Evolutionary conservation across 78 protist species (phyloP).

Genomic region (Dictyostelium purpureum): DNA sequence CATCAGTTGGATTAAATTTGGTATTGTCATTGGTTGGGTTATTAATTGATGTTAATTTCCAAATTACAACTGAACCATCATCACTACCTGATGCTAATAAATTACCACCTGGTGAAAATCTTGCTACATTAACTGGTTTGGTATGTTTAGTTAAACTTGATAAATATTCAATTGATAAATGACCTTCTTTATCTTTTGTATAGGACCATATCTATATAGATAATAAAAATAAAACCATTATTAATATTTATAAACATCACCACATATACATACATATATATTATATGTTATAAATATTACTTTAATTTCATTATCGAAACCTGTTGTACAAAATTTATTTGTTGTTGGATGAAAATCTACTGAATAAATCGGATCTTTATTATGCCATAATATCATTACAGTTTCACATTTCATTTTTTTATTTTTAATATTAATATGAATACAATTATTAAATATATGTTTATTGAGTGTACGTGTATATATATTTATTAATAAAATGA

Average conservation of each 20-base stretch:
- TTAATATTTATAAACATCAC: too few relatives aligned
- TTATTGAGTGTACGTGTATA: too few relatives aligned
- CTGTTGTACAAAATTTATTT: constrained; percentile 67
- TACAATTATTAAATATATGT: too few relatives aligned
- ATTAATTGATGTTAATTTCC: constrained; percentile 31
- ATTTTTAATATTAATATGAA: too few relatives aligned
- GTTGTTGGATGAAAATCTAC: constrained; percentile 38
- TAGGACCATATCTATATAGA: constrained; percentile 58
- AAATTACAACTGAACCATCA: constrained; percentile 62
- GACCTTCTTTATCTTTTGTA: constrained; percentile 22
- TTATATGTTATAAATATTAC: not conserved
- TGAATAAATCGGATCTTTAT: constrained; percentile 72
- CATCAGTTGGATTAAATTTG: not conserved
- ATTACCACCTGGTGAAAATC: constrained; percentile 76
- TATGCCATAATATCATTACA: constrained; percentile 75
- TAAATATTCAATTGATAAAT: constrained; percentile 13
- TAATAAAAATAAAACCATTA: not conserved
- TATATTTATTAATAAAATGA: too few relatives aligned
- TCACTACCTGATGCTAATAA: constrained; percentile 65
- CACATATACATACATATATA: not conserved
- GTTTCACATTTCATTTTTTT: constrained; percentile 62
- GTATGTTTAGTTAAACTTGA: constrained; percentile 40
- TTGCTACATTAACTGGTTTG: constrained; percentile 59
- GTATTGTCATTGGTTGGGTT: not conserved
- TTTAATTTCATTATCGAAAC: constrained; percentile 73